Percentiles rank a stretch among this genome's conserved stretches.
Conservation (phyloP, 1,139 yeast species). For the Zygoascus meyerae region DNA sequence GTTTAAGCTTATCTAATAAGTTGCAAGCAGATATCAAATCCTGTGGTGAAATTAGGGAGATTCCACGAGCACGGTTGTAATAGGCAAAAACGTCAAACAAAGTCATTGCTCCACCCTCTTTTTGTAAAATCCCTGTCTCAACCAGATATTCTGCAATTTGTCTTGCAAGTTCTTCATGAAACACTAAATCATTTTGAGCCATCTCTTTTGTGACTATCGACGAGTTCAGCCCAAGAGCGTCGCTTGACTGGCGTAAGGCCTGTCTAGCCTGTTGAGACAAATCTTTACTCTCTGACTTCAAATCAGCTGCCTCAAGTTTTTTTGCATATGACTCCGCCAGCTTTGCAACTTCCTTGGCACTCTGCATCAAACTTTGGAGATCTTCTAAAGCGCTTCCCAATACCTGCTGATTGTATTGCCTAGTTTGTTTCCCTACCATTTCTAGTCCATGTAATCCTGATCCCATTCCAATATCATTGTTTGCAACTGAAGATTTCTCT, state of each 20-base stretch:
- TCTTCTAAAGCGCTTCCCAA: slow-evolving; percentile 70
- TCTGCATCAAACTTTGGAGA: slow-evolving; percentile 66
- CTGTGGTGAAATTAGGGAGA: slow-evolving; percentile 52
- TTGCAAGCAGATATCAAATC: slow-evolving; percentile 51
- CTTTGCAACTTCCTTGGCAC: slow-evolving; percentile 67
- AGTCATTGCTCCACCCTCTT: slow-evolving; percentile 53
- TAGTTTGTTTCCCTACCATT: slow-evolving; percentile 48
- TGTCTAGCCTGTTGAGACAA: slow-evolving; percentile 21
- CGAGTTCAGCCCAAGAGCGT: slow-evolving; percentile 32
- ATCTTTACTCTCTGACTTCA: slow-evolving; percentile 11
- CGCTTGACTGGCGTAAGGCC: slow-evolving; percentile 29
- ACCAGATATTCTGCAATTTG: slow-evolving; percentile 53
- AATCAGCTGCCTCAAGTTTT: slow-evolving; percentile 24
- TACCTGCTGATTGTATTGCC: slow-evolving; percentile 56
- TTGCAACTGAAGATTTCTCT: slow-evolving; percentile 10
- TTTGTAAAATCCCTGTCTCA: slow-evolving; percentile 35
- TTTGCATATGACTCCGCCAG: slow-evolving; percentile 48
- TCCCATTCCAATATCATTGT: slow-evolving; percentile 14
- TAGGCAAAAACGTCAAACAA: slow-evolving; percentile 54
- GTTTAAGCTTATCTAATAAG: slow-evolving; percentile 40
- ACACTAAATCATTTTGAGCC: slow-evolving; percentile 37
- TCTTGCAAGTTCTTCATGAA: slow-evolving; percentile 47
- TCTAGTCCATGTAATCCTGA: slow-evolving; percentile 71
- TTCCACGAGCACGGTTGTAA: slow-evolving; percentile 57
- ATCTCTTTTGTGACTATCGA: slow-evolving; percentile 35